Base-by-base conservation (phyloP, 2,329 filamentous ascomycete genomes). In the Sphaerulina vaccinii region DNA sequence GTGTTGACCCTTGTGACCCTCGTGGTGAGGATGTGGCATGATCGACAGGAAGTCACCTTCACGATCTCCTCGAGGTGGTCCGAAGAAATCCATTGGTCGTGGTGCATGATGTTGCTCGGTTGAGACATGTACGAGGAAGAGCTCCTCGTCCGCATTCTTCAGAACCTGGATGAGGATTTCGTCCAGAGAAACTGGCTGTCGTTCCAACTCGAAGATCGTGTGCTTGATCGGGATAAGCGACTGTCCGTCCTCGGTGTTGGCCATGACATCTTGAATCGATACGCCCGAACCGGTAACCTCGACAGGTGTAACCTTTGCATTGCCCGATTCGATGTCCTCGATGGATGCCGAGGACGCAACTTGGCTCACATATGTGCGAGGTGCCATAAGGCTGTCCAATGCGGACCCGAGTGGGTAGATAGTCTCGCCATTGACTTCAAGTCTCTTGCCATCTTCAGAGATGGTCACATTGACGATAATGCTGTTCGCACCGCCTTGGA, bases 161-260 rank as follows among this genome's bases (percentile, higher is more conserved):
- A 89, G 73, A 15, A 88, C 72, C 60, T 79, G 80, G 39, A 88
- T 72, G 39, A 79, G 77, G 51, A 89, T 74, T 22, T 71, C 75
- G 38, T 79, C 70, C 49, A 86, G 68, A 52, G 83, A 81, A 37
- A 73, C 71, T 15, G 57, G 56, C 49, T 68, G 60, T 47, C 75
- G 69, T 51, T 80, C 81, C 21, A 87, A 78, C 65, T 83, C 78
- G 53, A 83, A 75, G 55, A 87, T 77, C 57, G 81, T 75, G 32
- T 87, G 69, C 56, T 80, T 74, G 51, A 86, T 63, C 32, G 73
- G 67, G 46, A 85, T 67, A 2, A 84, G 67, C 52, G 79, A 74
- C 37, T 84, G 66, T 47, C 73, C 70, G 55, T 78, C 76, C 8
- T 79, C 73, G 43, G 77, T 74, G 50, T 81, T 76, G 39, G 75